A percentile compares a stretch with the other conserved stretches of the same genome.
phyloP scores from a whole-genome alignment of 306 rosid genomes.

The Calophaca sinica region DNA sequence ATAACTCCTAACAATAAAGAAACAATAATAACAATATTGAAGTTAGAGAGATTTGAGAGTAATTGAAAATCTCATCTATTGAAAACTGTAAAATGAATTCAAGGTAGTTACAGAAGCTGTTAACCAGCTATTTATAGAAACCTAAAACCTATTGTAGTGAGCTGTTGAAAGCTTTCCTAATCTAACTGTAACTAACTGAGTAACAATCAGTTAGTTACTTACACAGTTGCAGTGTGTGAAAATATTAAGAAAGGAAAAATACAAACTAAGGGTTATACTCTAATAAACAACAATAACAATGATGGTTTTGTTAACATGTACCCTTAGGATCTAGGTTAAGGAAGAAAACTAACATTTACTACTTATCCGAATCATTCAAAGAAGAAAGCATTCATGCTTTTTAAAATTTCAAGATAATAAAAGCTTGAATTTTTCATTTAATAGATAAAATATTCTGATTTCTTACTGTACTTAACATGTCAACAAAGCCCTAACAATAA shows the following conservation, averaged over 20 bases:
- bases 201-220: too few species aligned
- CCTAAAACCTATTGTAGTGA: too few species aligned
- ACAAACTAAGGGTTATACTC: too few species aligned
- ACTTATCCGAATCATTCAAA: not conserved
- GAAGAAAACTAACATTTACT: not conserved
- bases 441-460: conserved; percentile 3
- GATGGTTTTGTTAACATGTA: not conserved
- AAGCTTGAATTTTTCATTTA: conserved; percentile 6
- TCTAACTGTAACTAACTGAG: too few species aligned
- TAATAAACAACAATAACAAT: not conserved
- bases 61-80: too few species aligned
- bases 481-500: not conserved
- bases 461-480: conserved; percentile 11
- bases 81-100: too few species aligned
- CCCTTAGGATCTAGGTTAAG: not conserved
- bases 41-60: too few species aligned
- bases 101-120: too few species aligned
- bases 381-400: not conserved
- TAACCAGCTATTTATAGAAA: too few species aligned
- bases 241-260: too few species aligned
- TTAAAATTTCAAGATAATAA: conserved; percentile 24
- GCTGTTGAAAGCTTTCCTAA: too few species aligned
- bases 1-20: not conserved
- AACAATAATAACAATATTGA: not conserved
- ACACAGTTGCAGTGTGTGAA: too few species aligned